Percentiles rank a stretch among this genome's conserved stretches.
phyloP scores from a whole-genome alignment of 2,329 filamentous ascomycete species.

The Penicillium hordei region DNA sequence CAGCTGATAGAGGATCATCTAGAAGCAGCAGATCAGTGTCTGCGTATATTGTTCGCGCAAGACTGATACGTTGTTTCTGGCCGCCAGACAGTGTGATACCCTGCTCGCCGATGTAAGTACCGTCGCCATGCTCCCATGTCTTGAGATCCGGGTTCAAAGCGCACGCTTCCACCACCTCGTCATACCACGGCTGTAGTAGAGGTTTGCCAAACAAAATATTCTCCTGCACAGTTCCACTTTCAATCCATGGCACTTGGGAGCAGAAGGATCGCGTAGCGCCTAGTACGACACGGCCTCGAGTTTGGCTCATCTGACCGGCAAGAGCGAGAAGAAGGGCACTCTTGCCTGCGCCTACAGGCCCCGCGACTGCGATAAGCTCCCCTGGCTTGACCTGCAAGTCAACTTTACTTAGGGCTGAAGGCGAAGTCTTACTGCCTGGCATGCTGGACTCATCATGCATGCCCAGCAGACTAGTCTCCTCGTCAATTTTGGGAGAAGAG shows the following conservation, averaged over 20 bases:
- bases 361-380: background rate
- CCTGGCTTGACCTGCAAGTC: background rate
- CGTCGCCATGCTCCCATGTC: background rate
- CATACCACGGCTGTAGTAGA: background rate
- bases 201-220: background rate
- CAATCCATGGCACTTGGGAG: background rate
- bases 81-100: background rate
- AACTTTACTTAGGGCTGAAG: background rate
- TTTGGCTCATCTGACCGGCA: background rate
- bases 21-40: background rate
- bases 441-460: background rate
- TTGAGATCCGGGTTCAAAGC: background rate
- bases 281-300: background rate
- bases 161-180: background rate
- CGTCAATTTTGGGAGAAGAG: background rate
- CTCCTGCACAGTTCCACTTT: conserved; percentile 1
- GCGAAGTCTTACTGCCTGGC: background rate
- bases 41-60: background rate
- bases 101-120: background rate
- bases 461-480: background rate
- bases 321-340: background rate
- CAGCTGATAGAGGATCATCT: background rate
- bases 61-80: background rate
- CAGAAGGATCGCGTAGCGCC: background rate
- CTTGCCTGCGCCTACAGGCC: background rate